Evolutionary conservation across 73 alveolate genomes (phyloP).

Genomic region (Paramecium sexaurelia): DNA sequence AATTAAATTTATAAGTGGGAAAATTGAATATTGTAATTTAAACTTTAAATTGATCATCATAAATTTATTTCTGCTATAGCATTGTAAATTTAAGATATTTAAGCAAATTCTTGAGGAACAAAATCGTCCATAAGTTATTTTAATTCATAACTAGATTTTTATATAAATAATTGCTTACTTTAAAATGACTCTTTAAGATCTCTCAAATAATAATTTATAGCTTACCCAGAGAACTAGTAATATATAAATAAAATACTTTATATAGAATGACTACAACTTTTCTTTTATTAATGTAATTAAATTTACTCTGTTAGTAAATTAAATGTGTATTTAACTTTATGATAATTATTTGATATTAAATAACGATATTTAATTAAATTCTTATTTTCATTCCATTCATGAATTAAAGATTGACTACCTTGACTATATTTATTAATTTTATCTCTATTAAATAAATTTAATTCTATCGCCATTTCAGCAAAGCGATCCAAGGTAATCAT

Average conservation of each 20-base stretch:
- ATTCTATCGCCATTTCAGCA: conserved; percentile 36
- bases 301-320: neutral
- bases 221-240: neutral
- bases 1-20: neutral
- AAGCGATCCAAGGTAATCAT: conserved; percentile 30
- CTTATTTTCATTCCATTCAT: conserved; percentile 36
- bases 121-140: neutral
- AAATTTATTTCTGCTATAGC: conserved; percentile 12
- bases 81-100: neutral
- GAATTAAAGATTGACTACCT: neutral
- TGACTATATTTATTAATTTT: neutral
- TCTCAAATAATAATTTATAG: neutral
- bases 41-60: neutral
- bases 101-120: neutral
- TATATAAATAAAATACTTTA: neutral
- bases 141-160: neutral
- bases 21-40: neutral
- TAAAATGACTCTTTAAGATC: conserved; percentile 27
- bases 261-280: neutral
- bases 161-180: neutral
- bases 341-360: neutral
- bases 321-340: conserved; percentile 49
- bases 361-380: conserved; percentile 24
- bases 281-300: neutral
- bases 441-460: neutral